phyloP scores from a whole-genome alignment of 2,329 filamentous ascomycete species.

The Rhinocladiella mackenziei region DNA sequence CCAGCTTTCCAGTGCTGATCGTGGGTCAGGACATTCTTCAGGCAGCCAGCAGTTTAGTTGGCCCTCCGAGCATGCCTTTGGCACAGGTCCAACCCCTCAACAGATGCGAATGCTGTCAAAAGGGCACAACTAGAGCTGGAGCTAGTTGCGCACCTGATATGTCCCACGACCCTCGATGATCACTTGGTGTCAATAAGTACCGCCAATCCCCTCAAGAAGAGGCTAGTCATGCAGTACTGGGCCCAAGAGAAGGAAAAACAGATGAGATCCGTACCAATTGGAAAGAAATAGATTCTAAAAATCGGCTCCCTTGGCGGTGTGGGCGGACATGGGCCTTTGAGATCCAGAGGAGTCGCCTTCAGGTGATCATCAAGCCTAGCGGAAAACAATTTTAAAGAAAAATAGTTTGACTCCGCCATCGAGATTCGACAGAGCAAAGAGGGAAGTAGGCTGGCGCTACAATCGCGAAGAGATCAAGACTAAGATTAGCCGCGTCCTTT shows the following conservation, averaged over 20 bases:
- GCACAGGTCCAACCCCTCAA: too few relatives aligned
- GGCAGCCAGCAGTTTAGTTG: too few relatives aligned
- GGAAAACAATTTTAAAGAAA: too few relatives aligned
- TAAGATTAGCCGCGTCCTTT: slow-evolving; percentile 11
- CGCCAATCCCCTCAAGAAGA: neutral
- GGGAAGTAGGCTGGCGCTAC: neutral
- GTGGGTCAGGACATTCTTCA: too few relatives aligned
- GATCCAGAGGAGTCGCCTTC: neutral
- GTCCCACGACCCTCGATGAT: neutral
- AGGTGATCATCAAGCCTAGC: neutral
- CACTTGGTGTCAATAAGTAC: neutral
- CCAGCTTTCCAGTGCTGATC: too few relatives aligned
- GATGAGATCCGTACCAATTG: neutral
- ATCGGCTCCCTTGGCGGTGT: neutral
- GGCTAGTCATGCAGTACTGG: neutral
- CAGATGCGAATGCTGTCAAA: neutral
- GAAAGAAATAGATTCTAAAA: neutral
- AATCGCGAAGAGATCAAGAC: neutral
- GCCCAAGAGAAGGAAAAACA: neutral
- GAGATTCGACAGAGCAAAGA: too few relatives aligned
- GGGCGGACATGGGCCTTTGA: neutral
- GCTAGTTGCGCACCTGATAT: neutral
- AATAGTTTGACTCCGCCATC: too few relatives aligned
- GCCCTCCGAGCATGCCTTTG: too few relatives aligned
- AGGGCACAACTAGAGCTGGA: slow-evolving; percentile 1